A percentile compares a stretch with the other conserved stretches of the same genome.
Conservation (phyloP, 345 rosid species). For the Salix exigua region DNA sequence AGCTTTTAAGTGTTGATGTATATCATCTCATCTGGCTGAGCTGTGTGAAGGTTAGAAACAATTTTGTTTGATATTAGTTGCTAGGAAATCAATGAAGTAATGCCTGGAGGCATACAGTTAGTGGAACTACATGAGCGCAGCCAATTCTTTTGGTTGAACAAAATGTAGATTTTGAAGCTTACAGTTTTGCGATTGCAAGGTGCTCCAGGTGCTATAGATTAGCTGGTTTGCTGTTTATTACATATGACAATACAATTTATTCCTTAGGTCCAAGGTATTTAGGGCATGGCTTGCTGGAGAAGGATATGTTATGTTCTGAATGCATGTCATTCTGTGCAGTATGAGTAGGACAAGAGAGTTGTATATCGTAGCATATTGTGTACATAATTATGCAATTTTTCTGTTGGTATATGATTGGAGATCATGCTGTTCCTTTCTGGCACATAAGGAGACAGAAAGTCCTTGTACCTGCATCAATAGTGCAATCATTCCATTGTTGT, state of each 20-base stretch:
- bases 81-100: not conserved
- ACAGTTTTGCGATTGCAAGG: not conserved
- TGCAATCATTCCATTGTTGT: not conserved
- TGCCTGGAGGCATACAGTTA: not conserved
- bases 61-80: not conserved
- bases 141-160: not conserved
- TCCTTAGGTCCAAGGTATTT: not conserved
- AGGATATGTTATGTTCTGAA: not conserved
- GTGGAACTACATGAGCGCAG: not conserved
- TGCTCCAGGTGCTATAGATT: not conserved
- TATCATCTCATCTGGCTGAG: not conserved
- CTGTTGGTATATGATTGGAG: not conserved
- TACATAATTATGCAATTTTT: too few relatives aligned
- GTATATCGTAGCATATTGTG: too few relatives aligned
- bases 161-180: too few relatives aligned
- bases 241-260: not conserved
- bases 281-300: not conserved
- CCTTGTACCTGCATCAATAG: not conserved
- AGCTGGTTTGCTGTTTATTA: not conserved
- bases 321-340: not conserved
- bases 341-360: not conserved
- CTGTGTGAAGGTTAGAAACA: not conserved
- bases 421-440: not conserved
- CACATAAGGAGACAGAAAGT: not conserved
- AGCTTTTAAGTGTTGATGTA: not conserved